Evolutionary conservation across 2,329 filamentous ascomycete species (phyloP).

Genomic region (Stromatinia cepivora): DNA sequence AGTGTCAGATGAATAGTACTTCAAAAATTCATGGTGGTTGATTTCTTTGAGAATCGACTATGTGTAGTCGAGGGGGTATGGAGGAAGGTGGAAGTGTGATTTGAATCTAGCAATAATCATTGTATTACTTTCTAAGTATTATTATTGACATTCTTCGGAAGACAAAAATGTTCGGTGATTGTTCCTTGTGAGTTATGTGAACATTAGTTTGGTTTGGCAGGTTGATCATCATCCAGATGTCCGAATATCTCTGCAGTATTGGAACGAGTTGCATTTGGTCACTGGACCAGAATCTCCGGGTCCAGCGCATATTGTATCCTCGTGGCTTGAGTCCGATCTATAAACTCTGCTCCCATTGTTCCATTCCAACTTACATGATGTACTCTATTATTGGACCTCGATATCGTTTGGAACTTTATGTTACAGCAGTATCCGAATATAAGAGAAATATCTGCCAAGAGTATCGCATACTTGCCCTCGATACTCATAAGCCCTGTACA

Average conservation of each 20-base stretch:
- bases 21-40: not conserved
- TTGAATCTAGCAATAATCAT: not conserved
- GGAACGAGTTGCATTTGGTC: too few species aligned
- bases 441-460: not conserved
- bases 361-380: not conserved
- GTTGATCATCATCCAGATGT: not conserved
- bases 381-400: too few species aligned
- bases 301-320: too few species aligned
- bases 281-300: too few species aligned
- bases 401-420: too few species aligned
- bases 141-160: not conserved
- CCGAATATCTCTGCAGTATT: not conserved
- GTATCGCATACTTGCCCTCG: not conserved
- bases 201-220: not conserved
- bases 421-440: too few species aligned
- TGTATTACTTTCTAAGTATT: not conserved
- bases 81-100: not conserved
- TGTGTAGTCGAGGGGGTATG: not conserved
- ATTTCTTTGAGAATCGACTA: not conserved
- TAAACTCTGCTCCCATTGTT: not conserved
- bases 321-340: not conserved
- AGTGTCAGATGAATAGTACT: not conserved
- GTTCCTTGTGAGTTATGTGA: not conserved
- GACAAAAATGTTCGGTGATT: not conserved
- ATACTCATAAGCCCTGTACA: not conserved